A percentile compares a stretch with the other conserved stretches of the same genome.
These are phyloP conservation scores for Leptodermis oblonga DNA, from an alignment of 257 asterid genomes.

Conservation along the genomic window DNA sequence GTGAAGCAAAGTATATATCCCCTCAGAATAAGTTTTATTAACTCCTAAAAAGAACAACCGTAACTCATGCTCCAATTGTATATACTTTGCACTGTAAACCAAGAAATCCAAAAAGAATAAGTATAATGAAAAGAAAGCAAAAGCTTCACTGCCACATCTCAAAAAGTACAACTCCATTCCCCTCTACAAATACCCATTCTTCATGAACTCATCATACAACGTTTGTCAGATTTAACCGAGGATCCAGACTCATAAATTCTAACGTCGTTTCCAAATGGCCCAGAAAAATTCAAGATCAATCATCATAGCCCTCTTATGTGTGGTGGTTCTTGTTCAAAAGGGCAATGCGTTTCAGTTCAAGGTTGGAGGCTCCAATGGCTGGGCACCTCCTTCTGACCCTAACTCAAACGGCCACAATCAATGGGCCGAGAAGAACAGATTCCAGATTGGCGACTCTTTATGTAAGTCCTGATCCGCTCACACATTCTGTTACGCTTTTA, in stretches of 20 bases:
- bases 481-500: too few species aligned
- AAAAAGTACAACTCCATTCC: conserved; percentile 23
- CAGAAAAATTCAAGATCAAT: conserved; percentile 16
- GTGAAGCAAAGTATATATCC: conserved; percentile 64
- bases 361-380: conserved; percentile 66
- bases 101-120: conserved; percentile 45
- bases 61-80: conserved; percentile 1
- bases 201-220: conserved; percentile 6
- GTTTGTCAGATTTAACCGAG: too few species aligned
- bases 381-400: conserved; percentile 61
- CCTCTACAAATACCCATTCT: conserved; percentile 51
- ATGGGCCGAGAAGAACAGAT: conserved; percentile 38
- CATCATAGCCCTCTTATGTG: conserved; percentile 27
- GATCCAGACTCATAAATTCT: conserved; percentile 2
- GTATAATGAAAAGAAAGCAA: conserved; percentile 31
- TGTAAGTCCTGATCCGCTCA: conserved; percentile 16
- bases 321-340: conserved; percentile 33
- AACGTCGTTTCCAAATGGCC: conserved; percentile 38
- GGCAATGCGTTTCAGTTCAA: conserved; percentile 48
- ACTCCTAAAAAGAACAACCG: conserved; percentile 15
- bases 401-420: conserved; percentile 32
- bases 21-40: conserved; percentile 13
- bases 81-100: conserved; percentile 45
- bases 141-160: conserved; percentile 49
- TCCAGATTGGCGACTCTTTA: conserved; percentile 32